Evolutionary conservation across 768 basidiomycete species (phyloP), one percentile per base, ranked within the genome.

Genomic region (Daedaleopsis nitida): DNA sequence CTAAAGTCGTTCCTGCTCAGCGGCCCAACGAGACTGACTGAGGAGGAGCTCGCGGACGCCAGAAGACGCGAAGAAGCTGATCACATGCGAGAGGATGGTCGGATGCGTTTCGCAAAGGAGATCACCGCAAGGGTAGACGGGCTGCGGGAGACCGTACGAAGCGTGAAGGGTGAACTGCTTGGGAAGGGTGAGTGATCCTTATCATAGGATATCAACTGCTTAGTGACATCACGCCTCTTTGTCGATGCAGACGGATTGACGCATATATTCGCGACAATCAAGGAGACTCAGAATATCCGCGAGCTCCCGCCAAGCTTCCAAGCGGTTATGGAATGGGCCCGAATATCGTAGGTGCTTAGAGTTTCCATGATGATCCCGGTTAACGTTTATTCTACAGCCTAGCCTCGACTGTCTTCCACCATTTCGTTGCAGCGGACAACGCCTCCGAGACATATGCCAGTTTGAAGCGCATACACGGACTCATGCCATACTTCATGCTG

Each of bases 401-500:
- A 65, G 97, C 97, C 0, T 96, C 97, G 6, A 96, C 97, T 2
- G 88, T 98, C 43, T 99, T 98, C 72, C 96, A 98, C 66, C 88
- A 91, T 39, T 96, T 94, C 68, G 86, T 97, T 34, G 97, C 97
- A 0, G 85, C 94, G 21, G 97, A 99, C 73, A 88, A 88, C 60
- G 90, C 94, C 6, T 95, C 94, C 6, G 92, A 96, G 66, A 89
- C 88, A 5, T 89, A 98, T 67, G 81, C 92, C 14, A 83, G 86
- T 59, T 76, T 99, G 61, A 98, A 98, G 77, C 84, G 96, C 51
- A 84, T 97, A 45, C 97, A 99, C 70, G 94, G 95, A 1, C 76
- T 96, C 54, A 97, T 98, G 93, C 97, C 97, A 6, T 99, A 99
- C 73, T 93, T 98, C 69, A 87, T 98, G 80, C 85, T 99, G 64